Base-by-base conservation (phyloP, 371 early-diverging fungal genomes). In the Mortierella sp. region DNA sequence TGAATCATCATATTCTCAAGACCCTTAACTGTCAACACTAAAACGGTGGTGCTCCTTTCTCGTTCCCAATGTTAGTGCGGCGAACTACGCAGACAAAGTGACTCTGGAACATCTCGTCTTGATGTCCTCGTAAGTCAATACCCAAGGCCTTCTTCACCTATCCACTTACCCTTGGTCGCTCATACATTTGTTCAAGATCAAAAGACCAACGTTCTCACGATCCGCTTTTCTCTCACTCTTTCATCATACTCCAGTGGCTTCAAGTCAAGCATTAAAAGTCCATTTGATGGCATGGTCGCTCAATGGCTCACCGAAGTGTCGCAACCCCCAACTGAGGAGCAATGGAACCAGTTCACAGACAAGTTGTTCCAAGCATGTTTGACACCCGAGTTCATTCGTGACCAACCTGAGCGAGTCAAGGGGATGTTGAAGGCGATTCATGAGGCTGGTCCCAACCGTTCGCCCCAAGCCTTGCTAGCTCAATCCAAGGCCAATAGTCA, bases 71-170 rank as follows among this genome's bases (percentile, higher is more conserved):
- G n/a, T 39, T 19, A 57, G 49, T n/a, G 19, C n/a, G 39, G 28
- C 27, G 1, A 58, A 29, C 40, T 37, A 49, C 29, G 34, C 31
- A 3, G 19, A 31, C 10, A 19, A 58, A 13, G 49, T 58, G 25
- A 39, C 13, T 6, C 25, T 58, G 0, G 59, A 58, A n/a, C 59
- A 58, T 34, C 19, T 58, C 27, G 49, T 58, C 2, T 25, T 58
- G 28, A 31, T 58, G 9, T 24, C 27, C 3, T 29, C 40, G 29
- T 56, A 56, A 29, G 47, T n/a, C n/a, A n/a, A n/a, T n/a, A n/a
- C n/a, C n/a, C n/a, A n/a, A n/a, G n/a, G n/a, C n/a, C n/a, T n/a
- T n/a, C n/a, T n/a, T 40, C 47, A 10, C 8, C 16, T 14, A 21
- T 31, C n/a, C 44, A 16, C 10, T 24, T 8, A 19, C n/a, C 16